Conservation (phyloP, 352 stramenopile species). For the Phytophthora aleatoria region DNA sequence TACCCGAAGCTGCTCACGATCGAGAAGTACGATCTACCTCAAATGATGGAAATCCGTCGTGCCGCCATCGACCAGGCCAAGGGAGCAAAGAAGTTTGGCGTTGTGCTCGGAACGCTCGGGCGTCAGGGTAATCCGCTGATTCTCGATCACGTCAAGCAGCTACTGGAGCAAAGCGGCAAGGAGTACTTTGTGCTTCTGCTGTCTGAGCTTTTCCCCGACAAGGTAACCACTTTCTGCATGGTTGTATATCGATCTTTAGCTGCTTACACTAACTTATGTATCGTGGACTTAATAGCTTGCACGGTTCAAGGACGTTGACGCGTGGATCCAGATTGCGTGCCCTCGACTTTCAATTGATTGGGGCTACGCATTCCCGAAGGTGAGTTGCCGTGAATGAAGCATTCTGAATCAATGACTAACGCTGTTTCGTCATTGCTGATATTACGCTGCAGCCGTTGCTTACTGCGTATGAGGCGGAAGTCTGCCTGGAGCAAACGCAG, state of each 20-base stretch:
- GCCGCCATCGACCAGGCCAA: constrained; percentile 79
- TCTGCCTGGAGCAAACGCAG: constrained; percentile 90
- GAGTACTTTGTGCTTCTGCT: constrained; percentile 96
- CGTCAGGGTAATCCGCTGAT: constrained; percentile 98
- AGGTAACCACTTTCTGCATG: constrained; percentile 39
- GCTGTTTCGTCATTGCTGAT: not conserved
- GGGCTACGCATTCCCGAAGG: constrained; percentile 96
- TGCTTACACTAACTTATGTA: constrained; percentile 2
- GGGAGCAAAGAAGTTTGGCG: constrained; percentile 91
- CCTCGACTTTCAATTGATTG: constrained; percentile 98
- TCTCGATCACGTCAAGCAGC: constrained; percentile 91
- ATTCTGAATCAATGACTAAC: not conserved
- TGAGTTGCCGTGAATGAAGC: constrained; percentile 13
- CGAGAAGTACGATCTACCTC: constrained; percentile 96
- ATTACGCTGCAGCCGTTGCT: constrained; percentile 83
- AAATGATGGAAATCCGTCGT: constrained; percentile 95
- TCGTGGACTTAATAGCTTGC: constrained; percentile 61
- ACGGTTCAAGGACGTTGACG: constrained; percentile 90
- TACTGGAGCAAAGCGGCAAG: constrained; percentile 90
- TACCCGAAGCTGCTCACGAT: constrained; percentile 97
- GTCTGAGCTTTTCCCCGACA: constrained; percentile 97
- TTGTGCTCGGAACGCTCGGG: constrained; percentile 98
- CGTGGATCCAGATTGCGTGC: constrained; percentile 99
- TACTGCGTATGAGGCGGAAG: constrained; percentile 97
- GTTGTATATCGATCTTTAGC: not conserved